These are phyloP conservation scores for Botrytis byssoidea DNA, from an alignment of 2,329 filamentous ascomycete species.

Conservation along the genomic window DNA sequence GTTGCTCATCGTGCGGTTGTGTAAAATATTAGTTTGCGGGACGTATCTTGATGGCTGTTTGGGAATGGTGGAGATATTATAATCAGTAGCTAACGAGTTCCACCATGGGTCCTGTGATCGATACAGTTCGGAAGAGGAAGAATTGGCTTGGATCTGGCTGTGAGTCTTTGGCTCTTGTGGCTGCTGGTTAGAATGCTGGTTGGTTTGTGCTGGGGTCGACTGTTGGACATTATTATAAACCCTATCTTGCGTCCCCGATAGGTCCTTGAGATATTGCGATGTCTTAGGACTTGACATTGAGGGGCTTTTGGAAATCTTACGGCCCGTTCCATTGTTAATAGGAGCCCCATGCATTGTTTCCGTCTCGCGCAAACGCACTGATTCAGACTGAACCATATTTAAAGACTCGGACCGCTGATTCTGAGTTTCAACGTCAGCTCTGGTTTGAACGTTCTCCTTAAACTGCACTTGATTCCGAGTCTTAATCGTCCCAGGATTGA, in stretches of 20 bases:
- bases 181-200: background rate
- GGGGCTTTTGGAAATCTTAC: background rate
- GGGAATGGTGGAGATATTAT: slow-evolving; percentile 5
- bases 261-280: background rate
- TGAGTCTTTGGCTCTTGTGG: background rate
- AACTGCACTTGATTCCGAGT: background rate
- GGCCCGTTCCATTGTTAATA: background rate
- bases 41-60: background rate
- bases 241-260: background rate
- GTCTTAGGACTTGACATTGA: background rate
- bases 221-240: background rate
- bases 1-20: background rate
- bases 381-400: background rate
- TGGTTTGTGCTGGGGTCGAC: background rate
- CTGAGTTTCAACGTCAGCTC: background rate
- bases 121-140: background rate
- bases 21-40: background rate
- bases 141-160: background rate
- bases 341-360: background rate
- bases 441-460: background rate
- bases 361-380: background rate
- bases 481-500: background rate
- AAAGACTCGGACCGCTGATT: background rate
- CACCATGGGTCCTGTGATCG: slow-evolving; percentile 13
- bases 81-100: slow-evolving; percentile 9